These are phyloP conservation scores for Kwoniella heveanensis DNA, from an alignment of 768 basidiomycete genomes.

Conservation along the genomic window DNA sequence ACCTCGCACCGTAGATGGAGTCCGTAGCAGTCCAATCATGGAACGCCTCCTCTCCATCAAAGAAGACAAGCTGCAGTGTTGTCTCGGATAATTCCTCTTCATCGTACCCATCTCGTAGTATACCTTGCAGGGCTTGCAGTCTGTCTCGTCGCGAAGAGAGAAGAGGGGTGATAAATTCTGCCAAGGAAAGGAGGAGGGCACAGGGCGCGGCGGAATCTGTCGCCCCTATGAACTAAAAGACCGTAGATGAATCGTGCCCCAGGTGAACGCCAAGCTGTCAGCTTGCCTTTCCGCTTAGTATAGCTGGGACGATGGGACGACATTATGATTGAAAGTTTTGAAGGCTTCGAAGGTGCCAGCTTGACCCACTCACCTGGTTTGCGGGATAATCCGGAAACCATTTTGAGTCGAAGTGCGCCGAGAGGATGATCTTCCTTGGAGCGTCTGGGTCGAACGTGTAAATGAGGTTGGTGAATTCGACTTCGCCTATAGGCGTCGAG, in stretches of 20 bases:
- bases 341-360: no score
- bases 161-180: constrained; percentile 70
- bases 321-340: no score
- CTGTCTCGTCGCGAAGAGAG: constrained; percentile 58
- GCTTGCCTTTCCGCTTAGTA: no score
- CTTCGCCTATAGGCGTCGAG: constrained; percentile 77
- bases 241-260: neutral
- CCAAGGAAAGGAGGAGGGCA: constrained; percentile 89
- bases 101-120: constrained; percentile 61
- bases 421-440: constrained; percentile 74
- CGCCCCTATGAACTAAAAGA: constrained; percentile 85
- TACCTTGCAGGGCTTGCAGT: constrained; percentile 65
- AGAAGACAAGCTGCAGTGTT: constrained; percentile 88
- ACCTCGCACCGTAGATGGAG: constrained; percentile 95
- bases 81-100: constrained; percentile 73
- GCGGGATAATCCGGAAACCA: constrained; percentile 71
- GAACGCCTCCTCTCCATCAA: constrained; percentile 98
- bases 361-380: constrained; percentile 68
- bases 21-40: constrained; percentile 82
- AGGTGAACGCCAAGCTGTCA: no score
- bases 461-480: constrained; percentile 83
- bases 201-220: constrained; percentile 96
- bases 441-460: constrained; percentile 93
- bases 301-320: no score
- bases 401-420: constrained; percentile 94